Conservation (phyloP, 495 filamentous ascomycete genomes). For the Tuber microsphaerosporum region DNA sequence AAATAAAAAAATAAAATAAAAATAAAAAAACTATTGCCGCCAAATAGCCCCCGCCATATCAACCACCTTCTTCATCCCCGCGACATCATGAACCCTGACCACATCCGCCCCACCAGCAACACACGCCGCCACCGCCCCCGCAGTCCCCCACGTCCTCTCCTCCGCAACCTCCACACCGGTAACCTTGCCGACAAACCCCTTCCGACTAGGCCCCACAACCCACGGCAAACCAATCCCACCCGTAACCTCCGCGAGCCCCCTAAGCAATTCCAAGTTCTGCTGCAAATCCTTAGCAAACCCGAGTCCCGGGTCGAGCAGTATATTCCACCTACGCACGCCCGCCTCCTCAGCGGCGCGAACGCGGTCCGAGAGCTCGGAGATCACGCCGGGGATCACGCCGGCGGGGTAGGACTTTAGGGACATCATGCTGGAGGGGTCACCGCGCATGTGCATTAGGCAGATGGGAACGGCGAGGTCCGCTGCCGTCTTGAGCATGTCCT, state of each 20-base stretch:
- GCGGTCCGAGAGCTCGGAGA: slow-evolving; percentile 59
- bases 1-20: background rate
- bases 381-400: slow-evolving; percentile 62
- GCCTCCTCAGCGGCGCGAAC: slow-evolving; percentile 71
- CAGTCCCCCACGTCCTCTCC: slow-evolving; percentile 75
- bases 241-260: slow-evolving; percentile 58
- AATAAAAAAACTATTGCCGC: slow-evolving; percentile 41
- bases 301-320: slow-evolving; percentile 87
- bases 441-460: slow-evolving; percentile 93
- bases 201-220: slow-evolving; percentile 83
- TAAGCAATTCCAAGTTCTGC: slow-evolving; percentile 74
- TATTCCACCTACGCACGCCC: slow-evolving; percentile 83
- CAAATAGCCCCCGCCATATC: slow-evolving; percentile 90
- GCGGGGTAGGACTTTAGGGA: slow-evolving; percentile 60
- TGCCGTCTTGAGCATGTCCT: slow-evolving; percentile 72
- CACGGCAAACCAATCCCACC: slow-evolving; percentile 63
- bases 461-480: slow-evolving; percentile 73
- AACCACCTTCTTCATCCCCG: slow-evolving; percentile 79
- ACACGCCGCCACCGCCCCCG: slow-evolving; percentile 77
- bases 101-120: slow-evolving; percentile 91
- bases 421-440: slow-evolving; percentile 77
- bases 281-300: slow-evolving; percentile 80
- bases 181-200: slow-evolving; percentile 76
- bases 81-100: slow-evolving; percentile 87
- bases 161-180: slow-evolving; percentile 65